Conservation (phyloP, 192 early-diverging fungal genomes). For the Backusella parvicylindrica region DNA sequence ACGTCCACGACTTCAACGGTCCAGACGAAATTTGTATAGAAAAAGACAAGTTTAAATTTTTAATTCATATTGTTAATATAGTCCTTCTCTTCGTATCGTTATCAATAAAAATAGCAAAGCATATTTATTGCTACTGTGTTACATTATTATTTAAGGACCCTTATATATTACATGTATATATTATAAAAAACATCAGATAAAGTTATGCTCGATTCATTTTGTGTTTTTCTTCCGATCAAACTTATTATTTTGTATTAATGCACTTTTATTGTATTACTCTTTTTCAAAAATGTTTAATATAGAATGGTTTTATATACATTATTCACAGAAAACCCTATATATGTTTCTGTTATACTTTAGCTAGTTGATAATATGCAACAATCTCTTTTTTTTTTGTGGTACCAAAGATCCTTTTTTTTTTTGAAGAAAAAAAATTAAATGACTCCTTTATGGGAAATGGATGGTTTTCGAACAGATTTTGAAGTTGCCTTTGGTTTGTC, state of each 20-base stretch:
- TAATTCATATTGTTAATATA: not conserved
- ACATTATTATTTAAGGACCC: not conserved
- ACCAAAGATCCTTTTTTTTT: not conserved
- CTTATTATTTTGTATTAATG: not conserved
- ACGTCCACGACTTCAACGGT: conserved; percentile 61
- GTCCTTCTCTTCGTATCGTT: not conserved
- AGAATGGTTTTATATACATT: not conserved
- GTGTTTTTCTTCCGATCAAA: not conserved
- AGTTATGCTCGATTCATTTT: not conserved
- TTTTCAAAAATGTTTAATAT: not conserved
- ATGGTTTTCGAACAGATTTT: not conserved
- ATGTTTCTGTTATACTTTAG: not conserved
- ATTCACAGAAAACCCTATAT: not conserved
- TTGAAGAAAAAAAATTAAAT: conserved; percentile 4
- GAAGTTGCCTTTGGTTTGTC: conserved; percentile 27
- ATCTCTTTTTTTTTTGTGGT: not conserved
- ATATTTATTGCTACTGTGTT: not conserved
- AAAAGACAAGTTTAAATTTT: conserved; percentile 5
- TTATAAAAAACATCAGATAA: not conserved
- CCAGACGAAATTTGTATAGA: conserved; percentile 21
- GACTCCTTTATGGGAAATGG: not conserved
- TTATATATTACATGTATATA: not conserved
- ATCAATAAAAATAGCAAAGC: not conserved
- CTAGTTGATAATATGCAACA: not conserved
- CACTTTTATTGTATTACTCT: not conserved